These are phyloP conservation scores for Verticillium zaregamsianum DNA, from an alignment of 2,329 filamentous ascomycete genomes.

Conservation along the genomic window DNA sequence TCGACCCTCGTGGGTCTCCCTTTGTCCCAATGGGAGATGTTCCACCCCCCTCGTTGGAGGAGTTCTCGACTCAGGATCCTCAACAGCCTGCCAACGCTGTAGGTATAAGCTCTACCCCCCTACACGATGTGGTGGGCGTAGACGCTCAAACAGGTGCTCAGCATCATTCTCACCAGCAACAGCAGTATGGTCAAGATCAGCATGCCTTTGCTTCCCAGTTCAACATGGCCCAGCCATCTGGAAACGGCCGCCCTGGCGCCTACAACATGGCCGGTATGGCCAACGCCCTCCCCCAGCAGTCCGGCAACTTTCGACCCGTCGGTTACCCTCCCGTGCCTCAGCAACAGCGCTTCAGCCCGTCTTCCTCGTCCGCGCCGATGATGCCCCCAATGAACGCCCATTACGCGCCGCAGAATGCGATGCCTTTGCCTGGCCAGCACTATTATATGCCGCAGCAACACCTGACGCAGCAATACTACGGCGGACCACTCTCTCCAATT, in stretches of 20 bases:
- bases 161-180: constrained; percentile 14
- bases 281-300: constrained; percentile 35
- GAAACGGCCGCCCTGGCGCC: constrained; percentile 22
- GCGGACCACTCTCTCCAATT: constrained; percentile 30
- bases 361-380: constrained; percentile 28
- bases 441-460: constrained; percentile 44
- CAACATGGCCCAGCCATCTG: constrained; percentile 30
- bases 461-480: constrained; percentile 41
- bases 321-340: constrained; percentile 31
- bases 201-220: constrained; percentile 37
- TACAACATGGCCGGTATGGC: constrained; percentile 46
- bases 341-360: constrained; percentile 25
- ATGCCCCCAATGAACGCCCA: constrained; percentile 32
- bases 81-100: constrained; percentile 8
- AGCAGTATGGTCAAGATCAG: constrained; percentile 25
- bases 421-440: constrained; percentile 34
- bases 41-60: constrained; percentile 17
- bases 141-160: constrained; percentile 12
- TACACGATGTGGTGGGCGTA: constrained; percentile 1
- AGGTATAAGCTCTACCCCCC: constrained; percentile 4
- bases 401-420: constrained; percentile 31
- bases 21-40: constrained; percentile 28
- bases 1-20: background rate
- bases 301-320: constrained; percentile 29
- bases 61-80: constrained; percentile 12